phyloP scores from a whole-genome alignment of 1,284 basidiomycete species.

The Leucoagaricus sp. region DNA sequence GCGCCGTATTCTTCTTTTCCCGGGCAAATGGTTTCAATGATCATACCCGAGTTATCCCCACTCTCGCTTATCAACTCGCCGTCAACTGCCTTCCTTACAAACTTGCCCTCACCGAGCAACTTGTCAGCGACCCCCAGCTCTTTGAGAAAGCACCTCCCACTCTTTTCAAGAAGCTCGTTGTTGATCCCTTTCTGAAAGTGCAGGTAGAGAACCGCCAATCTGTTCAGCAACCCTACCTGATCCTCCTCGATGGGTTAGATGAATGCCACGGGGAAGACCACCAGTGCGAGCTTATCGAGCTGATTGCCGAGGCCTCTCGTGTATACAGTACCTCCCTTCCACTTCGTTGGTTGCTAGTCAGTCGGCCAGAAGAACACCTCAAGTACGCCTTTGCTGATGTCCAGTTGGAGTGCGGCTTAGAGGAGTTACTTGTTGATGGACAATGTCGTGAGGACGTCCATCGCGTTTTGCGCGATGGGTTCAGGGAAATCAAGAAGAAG shows the following conservation, averaged over 20 bases:
- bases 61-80: slow-evolving; percentile 18
- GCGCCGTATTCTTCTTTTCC: slow-evolving; percentile 18
- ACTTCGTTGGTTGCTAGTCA: slow-evolving; percentile 19
- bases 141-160: slow-evolving; percentile 3
- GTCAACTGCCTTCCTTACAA: slow-evolving; percentile 2
- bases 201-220: not conserved
- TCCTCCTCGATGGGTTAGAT: slow-evolving; percentile 18
- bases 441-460: not conserved
- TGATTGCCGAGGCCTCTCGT: not conserved
- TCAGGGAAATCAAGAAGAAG: not conserved
- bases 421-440: not conserved
- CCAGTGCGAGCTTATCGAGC: slow-evolving; percentile 10
- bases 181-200: slow-evolving; percentile 3
- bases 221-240: not conserved
- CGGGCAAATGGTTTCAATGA: slow-evolving; percentile 1
- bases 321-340: slow-evolving; percentile 9
- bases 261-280: slow-evolving; percentile 12
- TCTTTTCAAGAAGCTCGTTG: slow-evolving; percentile 14
- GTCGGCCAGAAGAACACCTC: slow-evolving; percentile 16
- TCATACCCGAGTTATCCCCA: slow-evolving; percentile 8
- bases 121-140: slow-evolving; percentile 12
- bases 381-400: not conserved
- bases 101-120: not conserved
- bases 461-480: not conserved
- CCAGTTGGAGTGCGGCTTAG: not conserved